Evolutionary conservation across 495 filamentous ascomycete genomes (phyloP).

Genomic region (Neurospora sp.): DNA sequence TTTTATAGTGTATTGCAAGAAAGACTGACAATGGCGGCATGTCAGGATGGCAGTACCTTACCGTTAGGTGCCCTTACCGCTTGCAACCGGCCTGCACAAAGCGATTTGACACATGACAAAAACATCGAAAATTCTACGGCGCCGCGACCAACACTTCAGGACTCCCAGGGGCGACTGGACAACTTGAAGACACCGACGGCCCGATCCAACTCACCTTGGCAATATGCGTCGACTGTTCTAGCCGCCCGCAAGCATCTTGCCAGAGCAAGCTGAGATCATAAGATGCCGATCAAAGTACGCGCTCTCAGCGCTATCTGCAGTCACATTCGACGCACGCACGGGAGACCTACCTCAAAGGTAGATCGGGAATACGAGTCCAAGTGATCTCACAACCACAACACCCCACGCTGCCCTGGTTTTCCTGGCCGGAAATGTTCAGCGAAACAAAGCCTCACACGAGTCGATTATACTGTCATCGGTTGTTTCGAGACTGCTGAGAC

Average conservation of each 20-base stretch:
- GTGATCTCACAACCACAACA: neutral
- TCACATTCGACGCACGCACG: neutral
- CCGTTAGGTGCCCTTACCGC: neutral
- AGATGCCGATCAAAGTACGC: neutral
- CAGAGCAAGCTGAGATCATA: neutral
- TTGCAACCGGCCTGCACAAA: neutral
- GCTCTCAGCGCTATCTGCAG: neutral
- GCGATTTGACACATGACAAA: neutral
- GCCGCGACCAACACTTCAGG: neutral
- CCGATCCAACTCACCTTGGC: neutral
- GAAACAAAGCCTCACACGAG: neutral
- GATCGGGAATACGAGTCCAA: neutral
- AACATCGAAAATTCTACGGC: neutral
- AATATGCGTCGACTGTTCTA: neutral
- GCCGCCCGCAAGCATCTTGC: neutral
- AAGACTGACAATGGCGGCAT: neutral
- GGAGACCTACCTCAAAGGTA: neutral
- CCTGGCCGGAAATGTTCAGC: neutral
- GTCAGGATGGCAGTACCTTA: neutral
- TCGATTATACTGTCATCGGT: neutral
- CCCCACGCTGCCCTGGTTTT: neutral
- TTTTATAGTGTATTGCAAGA: neutral
- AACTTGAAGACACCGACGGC: neutral
- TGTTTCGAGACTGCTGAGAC: neutral
- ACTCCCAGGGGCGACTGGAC: neutral